Percentiles rank a stretch among this genome's conserved stretches.
These are phyloP conservation scores for Platanthera zijinensis DNA, from an alignment of 106 monocot species.

Conservation along the genomic window DNA sequence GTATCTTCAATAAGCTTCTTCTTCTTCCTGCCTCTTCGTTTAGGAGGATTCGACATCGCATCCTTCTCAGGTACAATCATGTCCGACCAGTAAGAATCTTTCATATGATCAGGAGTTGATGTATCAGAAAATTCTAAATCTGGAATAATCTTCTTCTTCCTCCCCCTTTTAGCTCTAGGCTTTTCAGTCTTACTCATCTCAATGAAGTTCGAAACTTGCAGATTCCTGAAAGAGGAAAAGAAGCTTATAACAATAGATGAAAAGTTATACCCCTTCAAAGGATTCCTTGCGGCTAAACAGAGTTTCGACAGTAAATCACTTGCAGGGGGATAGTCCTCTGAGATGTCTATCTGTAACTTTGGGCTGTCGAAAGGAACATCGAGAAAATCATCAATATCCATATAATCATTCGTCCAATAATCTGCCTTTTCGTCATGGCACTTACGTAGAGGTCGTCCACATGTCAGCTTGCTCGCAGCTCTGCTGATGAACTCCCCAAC, in stretches of 20 bases:
- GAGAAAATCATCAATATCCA: slow-evolving; percentile 25
- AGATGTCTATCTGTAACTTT: slow-evolving; percentile 5
- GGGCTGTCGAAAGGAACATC: slow-evolving; percentile 12
- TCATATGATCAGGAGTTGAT: slow-evolving; percentile 31
- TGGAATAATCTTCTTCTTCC: slow-evolving; percentile 17
- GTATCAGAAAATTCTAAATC: slow-evolving; percentile 16
- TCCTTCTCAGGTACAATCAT: slow-evolving; percentile 15
- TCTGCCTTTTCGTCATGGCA: slow-evolving; percentile 25
- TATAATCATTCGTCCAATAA: slow-evolving; percentile 13
- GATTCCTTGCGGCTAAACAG: slow-evolving; percentile 35
- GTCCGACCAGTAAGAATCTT: slow-evolving; percentile 45
- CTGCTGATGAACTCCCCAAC: slow-evolving; percentile 57
- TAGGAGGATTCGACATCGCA: slow-evolving; percentile 5
- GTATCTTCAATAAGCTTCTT: slow-evolving; percentile 18
- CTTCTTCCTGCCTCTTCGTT: slow-evolving; percentile 26
- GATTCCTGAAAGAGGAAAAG: slow-evolving; percentile 37
- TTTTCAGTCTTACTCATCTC: slow-evolving; percentile 26
- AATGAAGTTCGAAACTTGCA: slow-evolving; percentile 11
- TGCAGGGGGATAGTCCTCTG: slow-evolving; percentile 18
- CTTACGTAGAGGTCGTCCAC: slow-evolving; percentile 27
- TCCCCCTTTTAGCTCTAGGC: slow-evolving; percentile 31
- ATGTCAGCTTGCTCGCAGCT: slow-evolving; percentile 55
- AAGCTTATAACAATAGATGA: slow-evolving; percentile 16
- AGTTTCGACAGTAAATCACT: slow-evolving; percentile 53
- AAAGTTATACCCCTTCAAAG: slow-evolving; percentile 17